Percentiles rank a stretch among this genome's conserved stretches.
phyloP scores from a whole-genome alignment of 805 yeast genomes.

The Cyberlindnera xylosilytica region DNA sequence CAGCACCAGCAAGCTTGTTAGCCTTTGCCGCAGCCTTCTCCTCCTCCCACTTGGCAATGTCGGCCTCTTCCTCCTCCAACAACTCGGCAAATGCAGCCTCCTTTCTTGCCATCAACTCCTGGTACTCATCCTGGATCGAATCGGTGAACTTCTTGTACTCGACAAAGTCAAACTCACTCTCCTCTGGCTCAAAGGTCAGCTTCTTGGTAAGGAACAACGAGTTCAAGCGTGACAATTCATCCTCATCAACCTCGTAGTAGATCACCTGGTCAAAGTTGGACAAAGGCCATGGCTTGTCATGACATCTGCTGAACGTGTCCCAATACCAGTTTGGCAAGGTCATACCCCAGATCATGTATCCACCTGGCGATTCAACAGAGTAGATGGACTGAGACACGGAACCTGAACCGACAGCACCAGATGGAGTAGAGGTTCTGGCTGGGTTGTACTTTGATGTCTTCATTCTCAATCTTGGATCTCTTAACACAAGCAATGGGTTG shows the following conservation, averaged over 20 bases:
- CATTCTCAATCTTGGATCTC: slow-evolving; percentile 91
- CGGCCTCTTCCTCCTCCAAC: slow-evolving; percentile 76
- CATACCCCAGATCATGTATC: slow-evolving; percentile 93
- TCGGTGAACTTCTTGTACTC: slow-evolving; percentile 75
- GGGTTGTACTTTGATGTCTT: slow-evolving; percentile 95
- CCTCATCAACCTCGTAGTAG: slow-evolving; percentile 86
- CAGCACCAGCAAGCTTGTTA: slow-evolving; percentile 70
- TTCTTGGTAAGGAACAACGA: slow-evolving; percentile 78
- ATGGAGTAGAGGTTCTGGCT: slow-evolving; percentile 91
- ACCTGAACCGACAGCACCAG: slow-evolving; percentile 96
- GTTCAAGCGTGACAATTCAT: slow-evolving; percentile 64
- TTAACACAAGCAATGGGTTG: slow-evolving; percentile 97
- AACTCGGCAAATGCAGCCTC: slow-evolving; percentile 71
- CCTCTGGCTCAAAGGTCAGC: slow-evolving; percentile 69
- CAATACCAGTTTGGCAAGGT: slow-evolving; percentile 98
- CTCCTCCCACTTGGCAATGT: slow-evolving; percentile 51
- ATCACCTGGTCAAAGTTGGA: slow-evolving; percentile 92
- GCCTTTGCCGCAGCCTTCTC: slow-evolving; percentile 44
- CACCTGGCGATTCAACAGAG: slow-evolving; percentile 95
- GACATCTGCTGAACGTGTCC: slow-evolving; percentile 63
- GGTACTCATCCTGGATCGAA: slow-evolving; percentile 65
- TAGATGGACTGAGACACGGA: slow-evolving; percentile 98
- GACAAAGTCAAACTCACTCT: slow-evolving; percentile 76
- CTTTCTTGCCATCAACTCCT: slow-evolving; percentile 46
- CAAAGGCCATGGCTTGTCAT: slow-evolving; percentile 80